Evolutionary conservation across 768 basidiomycete genomes (phyloP).

Genomic region (Amanita exitialis): DNA sequence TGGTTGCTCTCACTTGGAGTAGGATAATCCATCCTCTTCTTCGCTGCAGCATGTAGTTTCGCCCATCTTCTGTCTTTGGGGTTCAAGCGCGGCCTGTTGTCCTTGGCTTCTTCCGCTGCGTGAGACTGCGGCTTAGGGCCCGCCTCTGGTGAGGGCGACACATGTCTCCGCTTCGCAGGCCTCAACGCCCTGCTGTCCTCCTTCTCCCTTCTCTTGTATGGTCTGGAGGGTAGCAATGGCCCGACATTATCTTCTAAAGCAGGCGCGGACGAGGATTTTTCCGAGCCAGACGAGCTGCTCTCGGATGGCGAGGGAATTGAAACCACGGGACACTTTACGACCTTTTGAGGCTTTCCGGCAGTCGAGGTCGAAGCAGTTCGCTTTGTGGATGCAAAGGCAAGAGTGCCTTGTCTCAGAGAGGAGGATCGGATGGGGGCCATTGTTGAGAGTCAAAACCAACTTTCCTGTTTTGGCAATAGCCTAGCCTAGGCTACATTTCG

Average conservation of each 20-base stretch:
- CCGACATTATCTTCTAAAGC: not conserved
- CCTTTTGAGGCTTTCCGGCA: conserved; percentile 14
- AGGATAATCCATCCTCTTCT: conserved; percentile 42
- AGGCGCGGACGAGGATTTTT: not conserved
- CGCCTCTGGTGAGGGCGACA: conserved; percentile 1
- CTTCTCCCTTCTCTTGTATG: not conserved
- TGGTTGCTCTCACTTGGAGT: conserved; percentile 41
- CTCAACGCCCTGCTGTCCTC: not conserved
- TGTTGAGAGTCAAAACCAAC: not conserved
- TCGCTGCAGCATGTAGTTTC: conserved; percentile 36
- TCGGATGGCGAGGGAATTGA: not conserved
- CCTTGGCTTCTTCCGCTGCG: conserved; percentile 12
- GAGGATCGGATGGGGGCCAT: not conserved
- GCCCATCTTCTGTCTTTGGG: conserved; percentile 42
- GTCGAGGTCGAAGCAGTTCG: conserved; percentile 25
- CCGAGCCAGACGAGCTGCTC: conserved; percentile 8
- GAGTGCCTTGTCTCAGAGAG: conserved; percentile 32
- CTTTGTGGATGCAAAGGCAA: conserved; percentile 37
- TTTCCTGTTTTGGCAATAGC: not conserved
- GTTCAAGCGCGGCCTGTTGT: conserved; percentile 28
- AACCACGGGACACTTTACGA: conserved; percentile 8
- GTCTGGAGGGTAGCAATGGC: not conserved
- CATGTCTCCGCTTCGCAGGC: conserved; percentile 1
- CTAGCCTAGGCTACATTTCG: conserved; percentile 7
- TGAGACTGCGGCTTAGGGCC: not conserved